These are phyloP conservation scores for Lecanicillium sp. DNA, from an alignment of 2,329 filamentous ascomycete genomes.

Conservation along the genomic window DNA sequence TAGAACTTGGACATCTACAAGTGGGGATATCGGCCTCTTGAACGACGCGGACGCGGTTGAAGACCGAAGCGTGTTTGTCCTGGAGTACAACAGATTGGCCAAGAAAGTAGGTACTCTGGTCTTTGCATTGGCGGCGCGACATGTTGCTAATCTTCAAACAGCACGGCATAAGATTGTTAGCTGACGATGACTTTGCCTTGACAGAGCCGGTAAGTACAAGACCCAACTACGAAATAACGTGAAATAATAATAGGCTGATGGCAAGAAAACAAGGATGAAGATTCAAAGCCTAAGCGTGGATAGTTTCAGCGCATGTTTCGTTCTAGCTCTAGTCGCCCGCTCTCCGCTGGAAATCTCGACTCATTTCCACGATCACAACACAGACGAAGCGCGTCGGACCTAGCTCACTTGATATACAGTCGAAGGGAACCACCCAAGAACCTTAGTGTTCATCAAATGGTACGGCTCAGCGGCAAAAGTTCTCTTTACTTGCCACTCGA, in stretches of 20 bases:
- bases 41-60: slow-evolving; percentile 42
- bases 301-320: slow-evolving; percentile 31
- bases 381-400: slow-evolving; percentile 47
- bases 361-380: slow-evolving; percentile 21
- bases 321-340: slow-evolving; percentile 13
- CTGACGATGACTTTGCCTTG: slow-evolving; percentile 26
- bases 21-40: slow-evolving; percentile 36
- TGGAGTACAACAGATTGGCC: slow-evolving; percentile 54
- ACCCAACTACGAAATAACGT: no score
- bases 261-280: slow-evolving; percentile 1
- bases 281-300: slow-evolving; percentile 18
- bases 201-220: slow-evolving; percentile 22
- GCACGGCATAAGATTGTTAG: slow-evolving; percentile 42
- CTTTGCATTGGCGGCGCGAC: neutral
- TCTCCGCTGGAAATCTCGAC: slow-evolving; percentile 6
- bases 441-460: slow-evolving; percentile 48
- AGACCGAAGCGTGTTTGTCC: slow-evolving; percentile 38
- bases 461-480: slow-evolving; percentile 55
- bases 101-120: slow-evolving; percentile 42
- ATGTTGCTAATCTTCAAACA: slow-evolving; percentile 17
- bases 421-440: slow-evolving; percentile 38
- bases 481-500: slow-evolving; percentile 51
- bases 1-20: slow-evolving; percentile 51
- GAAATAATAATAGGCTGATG: no score
- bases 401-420: slow-evolving; percentile 36